phyloP scores from a whole-genome alignment of 2,329 filamentous ascomycete genomes.

The Xylaria sp. region DNA sequence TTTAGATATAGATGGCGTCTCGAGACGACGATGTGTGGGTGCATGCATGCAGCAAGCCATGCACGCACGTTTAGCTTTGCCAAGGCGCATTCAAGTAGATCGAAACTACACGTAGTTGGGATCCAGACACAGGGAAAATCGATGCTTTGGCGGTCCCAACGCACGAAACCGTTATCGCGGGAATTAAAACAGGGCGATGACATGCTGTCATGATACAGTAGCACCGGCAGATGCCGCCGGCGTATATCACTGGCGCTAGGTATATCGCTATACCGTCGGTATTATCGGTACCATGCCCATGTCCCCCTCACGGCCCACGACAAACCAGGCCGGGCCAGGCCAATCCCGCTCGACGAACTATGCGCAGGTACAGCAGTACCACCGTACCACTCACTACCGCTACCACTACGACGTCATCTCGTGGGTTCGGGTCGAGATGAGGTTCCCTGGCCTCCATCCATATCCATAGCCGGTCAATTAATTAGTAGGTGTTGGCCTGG shows the following conservation, averaged over 20 bases:
- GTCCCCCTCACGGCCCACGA: neutral
- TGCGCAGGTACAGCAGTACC: too few relatives aligned
- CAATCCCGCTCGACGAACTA: slow-evolving; percentile 23
- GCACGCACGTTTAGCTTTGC: slow-evolving; percentile 31
- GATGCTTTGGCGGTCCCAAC: neutral
- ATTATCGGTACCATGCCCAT: neutral
- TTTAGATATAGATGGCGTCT: slow-evolving; percentile 12
- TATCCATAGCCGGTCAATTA: slow-evolving; percentile 12
- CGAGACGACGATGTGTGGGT: slow-evolving; percentile 19
- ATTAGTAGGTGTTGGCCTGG: neutral
- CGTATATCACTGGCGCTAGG: neutral
- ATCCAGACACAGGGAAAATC: slow-evolving; percentile 9
- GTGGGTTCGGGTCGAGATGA: slow-evolving; percentile 2
- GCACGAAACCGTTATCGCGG: slow-evolving; percentile 10
- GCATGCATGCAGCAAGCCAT: slow-evolving; percentile 30
- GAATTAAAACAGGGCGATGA: slow-evolving; percentile 27
- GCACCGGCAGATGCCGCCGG: slow-evolving; percentile 34
- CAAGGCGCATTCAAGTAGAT: slow-evolving; percentile 31
- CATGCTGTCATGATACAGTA: slow-evolving; percentile 30
- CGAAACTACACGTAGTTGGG: slow-evolving; percentile 4
- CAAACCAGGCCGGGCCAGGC: neutral
- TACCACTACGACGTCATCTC: slow-evolving; percentile 5
- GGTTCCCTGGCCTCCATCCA: neutral
- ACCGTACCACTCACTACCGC: too few relatives aligned
- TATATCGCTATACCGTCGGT: neutral